Percentiles rank a stretch among this genome's conserved stretches.
These are phyloP conservation scores for Mycena kentingensis DNA, from an alignment of 768 basidiomycete species.

Conservation along the genomic window DNA sequence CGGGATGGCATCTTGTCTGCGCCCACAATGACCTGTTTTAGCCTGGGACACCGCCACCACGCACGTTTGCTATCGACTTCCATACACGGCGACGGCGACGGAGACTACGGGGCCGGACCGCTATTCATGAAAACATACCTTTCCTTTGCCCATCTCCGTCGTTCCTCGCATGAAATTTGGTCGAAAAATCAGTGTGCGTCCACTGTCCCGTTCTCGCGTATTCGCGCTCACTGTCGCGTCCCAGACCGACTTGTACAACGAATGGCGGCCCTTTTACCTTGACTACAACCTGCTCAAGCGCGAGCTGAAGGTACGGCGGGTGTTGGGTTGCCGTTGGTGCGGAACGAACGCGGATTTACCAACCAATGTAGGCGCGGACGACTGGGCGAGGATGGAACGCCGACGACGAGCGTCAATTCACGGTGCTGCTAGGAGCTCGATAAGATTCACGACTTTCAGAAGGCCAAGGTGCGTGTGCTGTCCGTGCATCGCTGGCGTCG, in stretches of 20 bases:
- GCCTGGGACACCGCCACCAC: too few species aligned
- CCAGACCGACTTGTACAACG: slow-evolving; percentile 82
- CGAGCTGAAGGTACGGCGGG: slow-evolving; percentile 70
- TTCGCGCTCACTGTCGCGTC: background rate
- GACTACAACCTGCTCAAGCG: slow-evolving; percentile 90
- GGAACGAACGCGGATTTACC: too few species aligned
- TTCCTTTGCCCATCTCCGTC: background rate
- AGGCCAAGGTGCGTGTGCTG: slow-evolving; percentile 62
- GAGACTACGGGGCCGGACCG: background rate
- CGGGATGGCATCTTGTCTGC: too few species aligned
- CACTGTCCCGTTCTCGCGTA: too few species aligned
- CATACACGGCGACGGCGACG: too few species aligned
- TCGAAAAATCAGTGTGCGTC: slow-evolving; percentile 21
- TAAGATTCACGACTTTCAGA: slow-evolving; percentile 94
- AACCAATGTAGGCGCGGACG: slow-evolving; percentile 25
- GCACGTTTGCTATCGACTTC: too few species aligned
- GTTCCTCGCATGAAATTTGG: slow-evolving; percentile 23
- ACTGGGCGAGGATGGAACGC: slow-evolving; percentile 58
- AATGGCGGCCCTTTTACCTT: slow-evolving; percentile 90
- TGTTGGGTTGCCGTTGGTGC: background rate
- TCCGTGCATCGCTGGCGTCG: background rate
- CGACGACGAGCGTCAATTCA: slow-evolving; percentile 82
- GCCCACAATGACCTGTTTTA: too few species aligned
- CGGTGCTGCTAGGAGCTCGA: slow-evolving; percentile 82
- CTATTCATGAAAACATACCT: slow-evolving; percentile 1